Evolutionary conservation across 495 filamentous ascomycete genomes (phyloP).

Genomic region (Lichenothelia convexa): DNA sequence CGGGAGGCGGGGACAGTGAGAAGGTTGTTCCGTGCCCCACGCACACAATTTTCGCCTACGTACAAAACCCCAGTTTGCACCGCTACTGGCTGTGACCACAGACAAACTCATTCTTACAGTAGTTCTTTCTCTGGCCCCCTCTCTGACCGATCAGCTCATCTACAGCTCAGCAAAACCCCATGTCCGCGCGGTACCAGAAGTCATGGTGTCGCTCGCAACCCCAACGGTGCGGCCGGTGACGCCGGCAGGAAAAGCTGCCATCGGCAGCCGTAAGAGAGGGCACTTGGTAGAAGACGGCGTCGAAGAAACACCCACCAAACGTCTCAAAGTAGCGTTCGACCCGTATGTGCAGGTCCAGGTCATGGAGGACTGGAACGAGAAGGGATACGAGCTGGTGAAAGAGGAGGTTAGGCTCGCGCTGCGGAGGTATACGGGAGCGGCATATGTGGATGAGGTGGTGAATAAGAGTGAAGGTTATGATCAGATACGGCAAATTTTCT

Average conservation of each 20-base stretch:
- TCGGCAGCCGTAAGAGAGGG: slow-evolving; percentile 11
- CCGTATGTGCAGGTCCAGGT: slow-evolving; percentile 44
- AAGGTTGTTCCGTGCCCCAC: too few species aligned
- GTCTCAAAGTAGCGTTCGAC: slow-evolving; percentile 58
- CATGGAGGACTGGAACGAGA: slow-evolving; percentile 34
- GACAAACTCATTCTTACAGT: too few species aligned
- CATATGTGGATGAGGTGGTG: too few species aligned
- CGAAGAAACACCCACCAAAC: slow-evolving; percentile 24
- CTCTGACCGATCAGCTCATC: too few species aligned
- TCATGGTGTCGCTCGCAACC: slow-evolving; percentile 11
- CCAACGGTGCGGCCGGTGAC: slow-evolving; percentile 6
- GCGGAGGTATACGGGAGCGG: slow-evolving; percentile 36
- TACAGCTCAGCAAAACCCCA: too few species aligned
- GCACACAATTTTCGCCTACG: too few species aligned
- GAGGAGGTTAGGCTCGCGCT: slow-evolving; percentile 60
- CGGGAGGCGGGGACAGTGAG: too few species aligned
- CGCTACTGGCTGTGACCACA: too few species aligned
- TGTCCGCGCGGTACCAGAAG: too few species aligned
- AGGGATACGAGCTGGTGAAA: slow-evolving; percentile 41
- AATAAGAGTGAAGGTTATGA: too few species aligned
- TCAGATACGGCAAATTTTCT: slow-evolving; percentile 49
- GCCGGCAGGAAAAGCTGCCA: slow-evolving; percentile 6
- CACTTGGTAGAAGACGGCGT: slow-evolving; percentile 10
- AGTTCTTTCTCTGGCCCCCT: too few species aligned
- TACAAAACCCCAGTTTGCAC: too few species aligned